Evolutionary conservation across 2,329 filamentous ascomycete genomes (phyloP).

Genomic region (Colletotrichum camelliae): DNA sequence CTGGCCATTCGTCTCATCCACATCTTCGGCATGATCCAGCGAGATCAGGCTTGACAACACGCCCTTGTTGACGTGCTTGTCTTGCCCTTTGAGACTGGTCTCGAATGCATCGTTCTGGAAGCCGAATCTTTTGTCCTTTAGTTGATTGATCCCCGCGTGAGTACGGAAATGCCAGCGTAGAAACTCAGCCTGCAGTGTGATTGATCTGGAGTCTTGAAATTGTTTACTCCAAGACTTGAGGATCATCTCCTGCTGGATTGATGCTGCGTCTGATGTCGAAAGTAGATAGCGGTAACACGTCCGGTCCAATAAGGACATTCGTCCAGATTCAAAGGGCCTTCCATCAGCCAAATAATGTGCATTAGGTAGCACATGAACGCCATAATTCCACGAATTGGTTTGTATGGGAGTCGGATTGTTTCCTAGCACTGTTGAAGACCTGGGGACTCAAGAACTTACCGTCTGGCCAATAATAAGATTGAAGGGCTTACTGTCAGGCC

Average conservation of each 20-base stretch:
- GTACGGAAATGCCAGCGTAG: background rate
- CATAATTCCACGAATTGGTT: background rate
- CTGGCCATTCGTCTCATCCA: slow-evolving; percentile 17
- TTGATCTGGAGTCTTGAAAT: background rate
- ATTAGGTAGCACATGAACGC: background rate
- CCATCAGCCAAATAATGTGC: background rate
- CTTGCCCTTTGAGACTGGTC: background rate
- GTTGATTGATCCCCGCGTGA: background rate
- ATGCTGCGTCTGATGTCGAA: background rate
- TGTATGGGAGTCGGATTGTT: background rate
- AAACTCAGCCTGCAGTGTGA: background rate
- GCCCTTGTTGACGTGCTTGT: rapidly evolving
- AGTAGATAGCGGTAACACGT: background rate
- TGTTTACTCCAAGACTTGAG: background rate
- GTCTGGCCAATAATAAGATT: background rate
- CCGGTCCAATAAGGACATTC: background rate
- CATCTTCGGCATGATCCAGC: slow-evolving; percentile 4
- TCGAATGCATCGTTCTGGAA: background rate
- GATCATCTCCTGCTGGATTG: background rate
- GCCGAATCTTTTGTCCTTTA: background rate
- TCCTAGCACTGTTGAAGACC: background rate
- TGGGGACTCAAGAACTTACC: background rate
- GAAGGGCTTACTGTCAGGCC: background rate
- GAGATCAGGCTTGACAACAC: background rate
- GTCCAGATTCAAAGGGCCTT: background rate